Conservation (phyloP, 148 eudicot genomes). For the Silene uniflora region DNA sequence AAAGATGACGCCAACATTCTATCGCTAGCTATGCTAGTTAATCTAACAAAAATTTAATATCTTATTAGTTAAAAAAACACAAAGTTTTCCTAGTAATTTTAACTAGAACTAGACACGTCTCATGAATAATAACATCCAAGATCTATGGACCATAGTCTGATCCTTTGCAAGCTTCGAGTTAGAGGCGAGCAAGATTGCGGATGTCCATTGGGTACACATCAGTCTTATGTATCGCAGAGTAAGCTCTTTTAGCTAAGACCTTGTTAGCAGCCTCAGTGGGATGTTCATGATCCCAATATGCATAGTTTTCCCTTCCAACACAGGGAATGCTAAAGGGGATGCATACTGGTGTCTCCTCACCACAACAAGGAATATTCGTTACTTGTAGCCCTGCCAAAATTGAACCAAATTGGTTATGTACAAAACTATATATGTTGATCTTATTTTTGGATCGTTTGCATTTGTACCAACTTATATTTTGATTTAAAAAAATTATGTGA, state of each 20-base stretch:
- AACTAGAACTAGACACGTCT: no score
- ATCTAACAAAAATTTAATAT: no score
- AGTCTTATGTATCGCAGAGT: neutral
- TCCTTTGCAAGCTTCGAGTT: neutral
- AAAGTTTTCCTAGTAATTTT: no score
- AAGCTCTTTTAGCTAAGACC: slow-evolving; percentile 32
- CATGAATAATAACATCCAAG: no score
- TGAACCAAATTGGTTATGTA: neutral
- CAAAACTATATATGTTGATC: neutral
- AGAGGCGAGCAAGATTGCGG: slow-evolving; percentile 20
- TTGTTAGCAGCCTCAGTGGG: slow-evolving; percentile 37
- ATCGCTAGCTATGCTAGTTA: no score
- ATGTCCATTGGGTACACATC: slow-evolving; percentile 38
- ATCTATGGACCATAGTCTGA: no score
- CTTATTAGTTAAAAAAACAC: no score
- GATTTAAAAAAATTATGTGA: no score
- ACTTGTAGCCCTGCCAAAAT: slow-evolving; percentile 21
- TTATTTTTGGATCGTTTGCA: no score
- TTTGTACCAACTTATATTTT: no score
- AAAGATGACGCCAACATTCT: no score
- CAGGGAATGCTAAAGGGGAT: slow-evolving; percentile 29
- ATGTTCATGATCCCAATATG: slow-evolving; percentile 36
- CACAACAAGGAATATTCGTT: slow-evolving; percentile 36
- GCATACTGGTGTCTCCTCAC: slow-evolving; percentile 16
- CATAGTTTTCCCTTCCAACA: slow-evolving; percentile 3